These are phyloP conservation scores for Acrocalymma vagum DNA, from an alignment of 2,329 filamentous ascomycete species.

Conservation along the genomic window DNA sequence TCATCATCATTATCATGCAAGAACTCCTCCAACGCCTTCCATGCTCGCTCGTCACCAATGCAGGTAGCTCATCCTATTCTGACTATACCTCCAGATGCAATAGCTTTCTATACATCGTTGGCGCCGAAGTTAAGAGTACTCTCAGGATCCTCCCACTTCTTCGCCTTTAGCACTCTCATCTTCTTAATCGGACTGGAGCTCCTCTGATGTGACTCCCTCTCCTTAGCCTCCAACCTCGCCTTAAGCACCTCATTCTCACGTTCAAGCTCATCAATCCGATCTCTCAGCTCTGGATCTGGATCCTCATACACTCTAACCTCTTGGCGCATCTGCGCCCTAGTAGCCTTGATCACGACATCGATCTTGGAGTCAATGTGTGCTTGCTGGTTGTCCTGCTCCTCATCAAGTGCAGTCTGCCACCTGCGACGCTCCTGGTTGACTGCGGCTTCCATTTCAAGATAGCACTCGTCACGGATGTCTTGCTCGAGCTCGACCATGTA, in stretches of 20 bases:
- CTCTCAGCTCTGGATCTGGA: constrained; percentile 45
- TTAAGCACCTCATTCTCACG: constrained; percentile 52
- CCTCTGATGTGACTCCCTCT: constrained; percentile 48
- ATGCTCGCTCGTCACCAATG: constrained; percentile 6
- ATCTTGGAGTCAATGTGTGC: constrained; percentile 90
- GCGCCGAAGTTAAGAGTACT: constrained; percentile 20
- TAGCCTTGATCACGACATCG: constrained; percentile 71
- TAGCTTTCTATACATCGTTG: constrained; percentile 25
- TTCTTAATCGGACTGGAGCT: constrained; percentile 58
- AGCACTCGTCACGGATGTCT: constrained; percentile 88
- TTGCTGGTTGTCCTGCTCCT: constrained; percentile 79
- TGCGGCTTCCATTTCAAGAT: constrained; percentile 81
- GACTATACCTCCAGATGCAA: too few relatives aligned
- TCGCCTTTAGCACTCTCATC: constrained; percentile 58
- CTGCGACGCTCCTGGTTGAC: constrained; percentile 77
- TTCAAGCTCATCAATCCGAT: constrained; percentile 50
- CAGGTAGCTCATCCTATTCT: constrained; percentile 2
- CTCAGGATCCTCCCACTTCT: constrained; percentile 55
- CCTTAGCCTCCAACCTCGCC: constrained; percentile 48
- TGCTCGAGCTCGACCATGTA: constrained; percentile 80
- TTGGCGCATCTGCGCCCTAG: constrained; percentile 47
- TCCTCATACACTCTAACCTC: constrained; percentile 56
- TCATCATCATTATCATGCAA: too few relatives aligned
- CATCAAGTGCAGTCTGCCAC: constrained; percentile 82
- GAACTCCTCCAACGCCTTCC: too few relatives aligned